Evolutionary conservation across 176 grass and related monocot genomes (phyloP).

Genomic region (Oryza brachyantha): DNA sequence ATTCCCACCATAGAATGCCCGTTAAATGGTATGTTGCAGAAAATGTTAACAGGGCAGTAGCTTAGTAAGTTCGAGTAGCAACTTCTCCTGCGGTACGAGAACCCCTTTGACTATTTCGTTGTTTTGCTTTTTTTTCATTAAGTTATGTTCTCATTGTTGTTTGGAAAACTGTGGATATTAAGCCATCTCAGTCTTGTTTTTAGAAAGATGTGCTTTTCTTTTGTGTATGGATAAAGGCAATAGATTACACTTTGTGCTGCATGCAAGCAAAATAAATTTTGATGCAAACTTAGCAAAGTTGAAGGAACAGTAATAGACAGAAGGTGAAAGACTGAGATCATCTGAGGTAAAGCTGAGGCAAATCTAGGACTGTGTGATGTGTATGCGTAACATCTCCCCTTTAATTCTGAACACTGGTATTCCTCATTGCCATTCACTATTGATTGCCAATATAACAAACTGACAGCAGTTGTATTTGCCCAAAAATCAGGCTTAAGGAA

Average conservation of each 20-base stretch:
- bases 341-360: neutral
- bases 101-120: neutral
- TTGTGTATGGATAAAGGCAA: neutral
- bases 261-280: neutral
- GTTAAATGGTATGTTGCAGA: neutral
- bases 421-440: neutral
- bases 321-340: constrained; percentile 2
- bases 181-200: neutral
- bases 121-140: neutral
- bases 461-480: constrained; percentile 21
- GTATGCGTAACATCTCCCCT: neutral
- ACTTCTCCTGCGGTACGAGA: neutral
- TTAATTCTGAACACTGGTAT: neutral
- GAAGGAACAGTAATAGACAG: neutral
- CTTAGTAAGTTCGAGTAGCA: neutral
- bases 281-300: constrained; percentile 1
- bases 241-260: neutral
- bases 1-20: neutral
- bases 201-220: neutral
- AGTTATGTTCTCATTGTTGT: neutral
- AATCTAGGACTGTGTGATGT: neutral
- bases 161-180: neutral
- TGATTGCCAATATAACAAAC: constrained; percentile 11
- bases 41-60: neutral
- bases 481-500: constrained; percentile 50